phyloP scores from a whole-genome alignment of 768 basidiomycete genomes.

The Fomitopsis pulvina region DNA sequence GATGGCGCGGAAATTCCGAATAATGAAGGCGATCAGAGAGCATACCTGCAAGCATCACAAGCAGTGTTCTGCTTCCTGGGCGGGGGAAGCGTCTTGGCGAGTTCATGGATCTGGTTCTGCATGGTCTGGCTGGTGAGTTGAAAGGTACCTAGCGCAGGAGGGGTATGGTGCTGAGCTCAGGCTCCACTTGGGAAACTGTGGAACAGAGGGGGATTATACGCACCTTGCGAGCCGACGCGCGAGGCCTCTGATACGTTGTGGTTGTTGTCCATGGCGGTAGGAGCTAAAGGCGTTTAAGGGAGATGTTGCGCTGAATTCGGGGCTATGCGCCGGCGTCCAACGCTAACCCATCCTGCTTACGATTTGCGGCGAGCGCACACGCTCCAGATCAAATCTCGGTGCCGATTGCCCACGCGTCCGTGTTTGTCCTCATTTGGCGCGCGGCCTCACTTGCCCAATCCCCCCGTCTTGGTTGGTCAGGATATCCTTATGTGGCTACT shows the following conservation, averaged over 20 bases:
- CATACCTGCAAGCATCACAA: conserved; percentile 85
- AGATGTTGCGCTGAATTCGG: conserved; percentile 2
- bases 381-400: conserved; percentile 4
- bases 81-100: conserved; percentile 74
- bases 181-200: conserved; percentile 17
- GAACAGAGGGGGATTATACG: conserved; percentile 1
- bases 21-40: neutral
- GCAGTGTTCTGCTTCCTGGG: conserved; percentile 90
- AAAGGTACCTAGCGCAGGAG: conserved; percentile 36
- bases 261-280: conserved; percentile 10
- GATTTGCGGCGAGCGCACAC: conserved; percentile 1
- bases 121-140: conserved; percentile 57
- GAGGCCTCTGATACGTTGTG: conserved; percentile 5
- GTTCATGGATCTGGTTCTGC: conserved; percentile 79
- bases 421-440: too few relatives aligned
- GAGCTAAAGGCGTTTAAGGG: conserved; percentile 8
- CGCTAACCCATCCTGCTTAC: conserved; percentile 1
- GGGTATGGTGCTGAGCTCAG: conserved; percentile 13
- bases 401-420: neutral
- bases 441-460: neutral
- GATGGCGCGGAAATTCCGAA: neutral
- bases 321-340: neutral
- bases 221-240: conserved; percentile 8
- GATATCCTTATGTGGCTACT: neutral
- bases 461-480: neutral